Evolutionary conservation across 2,329 filamentous ascomycete genomes (phyloP).

Genomic region (Metarhizium anisopliae): DNA sequence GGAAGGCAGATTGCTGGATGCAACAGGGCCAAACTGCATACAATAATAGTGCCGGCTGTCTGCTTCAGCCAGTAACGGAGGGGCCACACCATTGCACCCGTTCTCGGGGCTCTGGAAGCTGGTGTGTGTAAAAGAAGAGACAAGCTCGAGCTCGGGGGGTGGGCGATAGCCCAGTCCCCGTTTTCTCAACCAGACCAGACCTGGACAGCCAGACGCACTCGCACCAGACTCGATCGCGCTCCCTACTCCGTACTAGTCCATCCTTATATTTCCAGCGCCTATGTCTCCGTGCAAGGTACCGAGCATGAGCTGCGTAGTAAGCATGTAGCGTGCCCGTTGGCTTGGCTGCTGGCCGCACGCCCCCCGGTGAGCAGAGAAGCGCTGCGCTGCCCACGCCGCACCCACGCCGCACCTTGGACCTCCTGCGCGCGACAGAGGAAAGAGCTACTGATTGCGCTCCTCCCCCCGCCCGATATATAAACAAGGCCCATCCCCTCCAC

Average conservation of each 20-base stretch:
- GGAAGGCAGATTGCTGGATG: background rate
- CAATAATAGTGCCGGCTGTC: no score
- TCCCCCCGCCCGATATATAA: constrained; percentile 53
- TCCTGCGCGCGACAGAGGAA: constrained; percentile 2
- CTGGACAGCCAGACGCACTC: background rate
- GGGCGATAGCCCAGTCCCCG: background rate
- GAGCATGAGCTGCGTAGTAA: no score
- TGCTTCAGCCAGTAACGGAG: background rate
- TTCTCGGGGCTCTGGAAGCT: background rate
- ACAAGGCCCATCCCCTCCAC: constrained; percentile 42
- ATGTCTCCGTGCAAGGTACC: background rate
- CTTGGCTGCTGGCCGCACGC: background rate
- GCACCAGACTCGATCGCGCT: background rate
- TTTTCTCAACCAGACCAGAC: background rate
- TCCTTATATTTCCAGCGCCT: background rate
- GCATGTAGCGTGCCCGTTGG: background rate
- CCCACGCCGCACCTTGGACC: background rate
- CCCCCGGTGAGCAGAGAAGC: background rate
- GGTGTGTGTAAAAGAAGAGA: background rate
- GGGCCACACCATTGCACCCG: background rate
- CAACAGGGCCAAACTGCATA: background rate
- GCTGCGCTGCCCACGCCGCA: background rate
- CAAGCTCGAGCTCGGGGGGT: constrained; percentile 3
- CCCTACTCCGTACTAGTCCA: background rate
- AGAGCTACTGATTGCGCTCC: constrained; percentile 44